phyloP scores from a whole-genome alignment of 2,329 filamentous ascomycete genomes.

The Colletotrichum somersetense region DNA sequence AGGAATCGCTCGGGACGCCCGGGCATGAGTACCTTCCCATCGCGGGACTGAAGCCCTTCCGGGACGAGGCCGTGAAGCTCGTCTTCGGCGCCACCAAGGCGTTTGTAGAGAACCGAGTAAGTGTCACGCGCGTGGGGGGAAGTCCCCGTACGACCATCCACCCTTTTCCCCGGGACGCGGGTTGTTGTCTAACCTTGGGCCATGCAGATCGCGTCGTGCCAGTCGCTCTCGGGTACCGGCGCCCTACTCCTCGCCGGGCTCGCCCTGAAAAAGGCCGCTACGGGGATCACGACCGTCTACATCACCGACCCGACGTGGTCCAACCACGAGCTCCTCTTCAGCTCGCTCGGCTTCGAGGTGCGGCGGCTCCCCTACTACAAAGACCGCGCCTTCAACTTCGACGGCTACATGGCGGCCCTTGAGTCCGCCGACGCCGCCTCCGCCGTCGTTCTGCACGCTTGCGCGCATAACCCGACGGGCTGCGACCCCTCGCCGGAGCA shows the following conservation, averaged over 20 bases:
- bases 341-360: conserved; percentile 50
- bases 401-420: conserved; percentile 47
- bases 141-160: neutral
- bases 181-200: neutral
- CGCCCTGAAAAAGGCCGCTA: conserved; percentile 47
- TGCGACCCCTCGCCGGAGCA: conserved; percentile 53
- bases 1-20: conserved; percentile 41
- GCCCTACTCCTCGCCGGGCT: conserved; percentile 53
- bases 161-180: conserved; percentile 62
- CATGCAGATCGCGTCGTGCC: conserved; percentile 51
- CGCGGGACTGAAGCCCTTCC: conserved; percentile 50
- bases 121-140: conserved; percentile 22
- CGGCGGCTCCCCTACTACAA: conserved; percentile 53
- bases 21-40: conserved; percentile 56
- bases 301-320: conserved; percentile 58
- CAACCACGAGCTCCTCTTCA: conserved; percentile 55
- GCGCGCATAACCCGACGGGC: conserved; percentile 59
- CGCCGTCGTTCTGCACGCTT: conserved; percentile 55
- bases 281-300: conserved; percentile 48
- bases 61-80: conserved; percentile 50
- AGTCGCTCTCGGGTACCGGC: conserved; percentile 57
- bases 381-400: conserved; percentile 50
- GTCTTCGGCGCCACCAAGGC: conserved; percentile 48
- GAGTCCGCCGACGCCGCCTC: conserved; percentile 45
- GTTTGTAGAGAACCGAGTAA: conserved; percentile 47